A percentile compares a stretch with the other conserved stretches of the same genome.
Evolutionary conservation across 352 stramenopile genomes (phyloP).

Genomic region (Pythium monospermum): DNA sequence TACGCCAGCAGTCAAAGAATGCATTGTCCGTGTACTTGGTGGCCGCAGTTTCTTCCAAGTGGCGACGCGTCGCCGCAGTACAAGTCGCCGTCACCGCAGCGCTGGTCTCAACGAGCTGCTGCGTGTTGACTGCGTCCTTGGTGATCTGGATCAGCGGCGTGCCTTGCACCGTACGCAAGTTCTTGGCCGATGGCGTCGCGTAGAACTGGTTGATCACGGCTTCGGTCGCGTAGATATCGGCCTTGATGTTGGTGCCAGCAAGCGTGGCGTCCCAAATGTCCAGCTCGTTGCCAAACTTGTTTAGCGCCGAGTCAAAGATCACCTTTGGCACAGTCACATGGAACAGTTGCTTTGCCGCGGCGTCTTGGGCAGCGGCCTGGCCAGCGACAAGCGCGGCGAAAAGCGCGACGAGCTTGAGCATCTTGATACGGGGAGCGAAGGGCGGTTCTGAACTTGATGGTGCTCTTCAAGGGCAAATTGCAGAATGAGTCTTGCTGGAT

Average conservation of each 20-base stretch:
- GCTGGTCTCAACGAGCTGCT: conserved; percentile 1
- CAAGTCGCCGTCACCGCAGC: conserved; percentile 9
- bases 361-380: conserved; percentile 19
- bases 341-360: conserved; percentile 26
- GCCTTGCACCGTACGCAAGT: conserved; percentile 10
- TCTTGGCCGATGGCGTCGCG: conserved; percentile 8
- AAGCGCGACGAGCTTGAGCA: conserved; percentile 17
- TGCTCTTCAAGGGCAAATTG: conserved; percentile 14
- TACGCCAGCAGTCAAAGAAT: conserved; percentile 35
- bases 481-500: conserved; percentile 12
- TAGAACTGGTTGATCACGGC: conserved; percentile 22
- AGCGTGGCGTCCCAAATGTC: conserved; percentile 21
- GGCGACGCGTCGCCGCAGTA: conserved; percentile 8
- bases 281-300: conserved; percentile 19
- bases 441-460: conserved; percentile 31
- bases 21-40: conserved; percentile 27
- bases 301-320: conserved; percentile 19
- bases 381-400: conserved; percentile 13
- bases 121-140: conserved; percentile 8
- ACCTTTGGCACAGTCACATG: conserved; percentile 28
- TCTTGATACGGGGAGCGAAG: too few species aligned
- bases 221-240: conserved; percentile 24
- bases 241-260: conserved; percentile 16
- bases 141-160: conserved; percentile 12
- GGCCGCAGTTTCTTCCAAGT: conserved; percentile 11